Evolutionary conservation across 768 basidiomycete genomes (phyloP), one percentile per base, ranked within the genome.

Genomic region (Butyriboletus loyo): DNA sequence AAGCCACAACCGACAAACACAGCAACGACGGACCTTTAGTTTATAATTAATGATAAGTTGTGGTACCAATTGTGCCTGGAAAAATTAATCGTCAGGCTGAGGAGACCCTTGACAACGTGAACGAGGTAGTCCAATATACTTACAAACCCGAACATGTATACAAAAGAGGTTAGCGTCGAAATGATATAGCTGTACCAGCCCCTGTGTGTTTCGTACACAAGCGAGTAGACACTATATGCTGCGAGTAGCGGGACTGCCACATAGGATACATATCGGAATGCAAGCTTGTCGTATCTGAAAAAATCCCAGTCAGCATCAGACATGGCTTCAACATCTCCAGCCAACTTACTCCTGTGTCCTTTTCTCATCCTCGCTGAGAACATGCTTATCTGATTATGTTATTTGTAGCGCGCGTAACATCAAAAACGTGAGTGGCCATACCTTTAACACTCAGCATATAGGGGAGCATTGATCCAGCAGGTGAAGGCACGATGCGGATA

Each of bases 111-210:
- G 42, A 31, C 40, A 44, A n/a, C 31, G 28, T 35, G 24, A 46
- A 44, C 13, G 35, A 6, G 9, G 28, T 22, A 46, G 31, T 48
- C 17, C 30, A 38, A 17, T 39, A 22, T 17, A 84, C 94, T 79
- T 61, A 97, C 94, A 71, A 99, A 99, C 54, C 96, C 97, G 70
- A 98, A 98, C 86, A 93, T 92, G 65, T 93, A 92, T 35, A 93
- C 89, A 69, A 91, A 94, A 27, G 89, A 92, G 30, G 93, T 95
- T 49, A 96, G 78, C 2, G 95, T 97, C 38, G 91, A 86, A 53
- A 98, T 92, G 49, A 91, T 77, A 70, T 97, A 99, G 60, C 90
- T 92, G 71, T 98, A 98, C 96, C 95, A 98, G 50, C 92, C 89
- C 59, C 83, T 81, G 71, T 97, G 94, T 0, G 86, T 86, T 63